A percentile compares a stretch with the other conserved stretches of the same genome.
These are phyloP conservation scores for Ceratocystis albifundus DNA, from an alignment of 2,329 filamentous ascomycete genomes.

Conservation along the genomic window DNA sequence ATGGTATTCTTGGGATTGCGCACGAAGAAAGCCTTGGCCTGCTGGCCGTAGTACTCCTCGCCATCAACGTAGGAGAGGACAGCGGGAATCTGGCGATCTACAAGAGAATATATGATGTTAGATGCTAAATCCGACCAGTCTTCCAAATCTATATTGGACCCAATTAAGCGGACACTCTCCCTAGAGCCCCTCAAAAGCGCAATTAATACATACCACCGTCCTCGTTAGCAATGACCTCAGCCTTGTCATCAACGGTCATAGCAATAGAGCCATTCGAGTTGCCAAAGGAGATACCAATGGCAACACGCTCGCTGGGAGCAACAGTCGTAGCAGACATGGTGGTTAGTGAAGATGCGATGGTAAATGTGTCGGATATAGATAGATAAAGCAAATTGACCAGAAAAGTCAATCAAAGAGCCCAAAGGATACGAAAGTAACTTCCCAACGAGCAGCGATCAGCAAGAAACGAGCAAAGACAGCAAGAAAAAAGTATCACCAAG, in stretches of 20 bases:
- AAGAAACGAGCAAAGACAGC: conserved; percentile 5
- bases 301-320: conserved; percentile 48
- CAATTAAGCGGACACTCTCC: neutral
- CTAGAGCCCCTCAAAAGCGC: neutral
- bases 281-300: conserved; percentile 94
- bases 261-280: conserved; percentile 98
- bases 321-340: conserved; percentile 32
- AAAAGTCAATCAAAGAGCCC: conserved; percentile 11
- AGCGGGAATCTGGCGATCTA: conserved; percentile 93
- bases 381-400: conserved; percentile 15
- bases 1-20: conserved; percentile 89
- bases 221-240: conserved; percentile 97
- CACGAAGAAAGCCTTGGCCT: conserved; percentile 87
- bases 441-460: neutral
- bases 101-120: no score
- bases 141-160: neutral
- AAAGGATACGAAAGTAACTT: conserved; percentile 9
- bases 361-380: conserved; percentile 3
- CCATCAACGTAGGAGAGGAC: conserved; percentile 89
- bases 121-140: neutral
- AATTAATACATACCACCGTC: conserved; percentile 63
- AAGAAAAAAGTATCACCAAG: conserved; percentile 4
- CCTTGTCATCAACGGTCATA: conserved; percentile 83
- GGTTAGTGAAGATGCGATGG: conserved; percentile 7
- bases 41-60: conserved; percentile 91